Evolutionary conservation across 176 grass and related monocot species (phyloP).

Genomic region (Lolium multiflorum): DNA sequence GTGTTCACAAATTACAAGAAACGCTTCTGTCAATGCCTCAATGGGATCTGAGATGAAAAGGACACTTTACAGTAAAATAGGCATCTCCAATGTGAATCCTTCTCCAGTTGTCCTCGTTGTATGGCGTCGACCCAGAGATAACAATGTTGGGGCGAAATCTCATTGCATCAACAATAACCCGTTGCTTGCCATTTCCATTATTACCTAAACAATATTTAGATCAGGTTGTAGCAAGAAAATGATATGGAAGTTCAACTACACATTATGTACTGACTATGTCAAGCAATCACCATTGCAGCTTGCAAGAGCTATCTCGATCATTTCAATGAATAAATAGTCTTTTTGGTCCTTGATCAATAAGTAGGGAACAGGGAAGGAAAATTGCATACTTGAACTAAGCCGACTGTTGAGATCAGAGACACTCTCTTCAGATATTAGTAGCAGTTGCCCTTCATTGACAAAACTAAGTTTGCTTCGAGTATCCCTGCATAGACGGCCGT

Average conservation of each 20-base stretch:
- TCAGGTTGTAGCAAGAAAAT: conserved; percentile 32
- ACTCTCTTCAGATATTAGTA: conserved; percentile 85
- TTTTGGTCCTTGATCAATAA: neutral
- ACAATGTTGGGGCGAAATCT: conserved; percentile 95
- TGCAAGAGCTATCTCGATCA: neutral
- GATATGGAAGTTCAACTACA: neutral
- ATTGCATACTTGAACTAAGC: conserved; percentile 63
- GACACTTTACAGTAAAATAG: conserved; percentile 71
- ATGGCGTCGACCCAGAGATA: conserved; percentile 77
- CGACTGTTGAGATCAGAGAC: conserved; percentile 75
- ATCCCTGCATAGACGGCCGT: conserved; percentile 66
- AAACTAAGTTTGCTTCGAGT: conserved; percentile 78
- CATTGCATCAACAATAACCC: conserved; percentile 54
- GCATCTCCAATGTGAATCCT: conserved; percentile 80
- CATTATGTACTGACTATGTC: conserved; percentile 12
- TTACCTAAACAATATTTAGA: conserved; percentile 38
- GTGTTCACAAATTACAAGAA: neutral
- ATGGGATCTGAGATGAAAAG: conserved; percentile 6
- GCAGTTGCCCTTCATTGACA: conserved; percentile 87
- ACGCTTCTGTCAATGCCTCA: neutral
- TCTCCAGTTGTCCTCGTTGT: conserved; percentile 80
- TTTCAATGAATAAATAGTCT: neutral
- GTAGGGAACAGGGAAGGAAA: conserved; percentile 17
- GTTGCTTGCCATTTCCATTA: conserved; percentile 39
- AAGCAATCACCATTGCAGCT: neutral